Percentiles rank a stretch among this genome's conserved stretches.
Conservation (phyloP, 2,329 filamentous ascomycete genomes). For the Nannizziopsis barbatae region DNA sequence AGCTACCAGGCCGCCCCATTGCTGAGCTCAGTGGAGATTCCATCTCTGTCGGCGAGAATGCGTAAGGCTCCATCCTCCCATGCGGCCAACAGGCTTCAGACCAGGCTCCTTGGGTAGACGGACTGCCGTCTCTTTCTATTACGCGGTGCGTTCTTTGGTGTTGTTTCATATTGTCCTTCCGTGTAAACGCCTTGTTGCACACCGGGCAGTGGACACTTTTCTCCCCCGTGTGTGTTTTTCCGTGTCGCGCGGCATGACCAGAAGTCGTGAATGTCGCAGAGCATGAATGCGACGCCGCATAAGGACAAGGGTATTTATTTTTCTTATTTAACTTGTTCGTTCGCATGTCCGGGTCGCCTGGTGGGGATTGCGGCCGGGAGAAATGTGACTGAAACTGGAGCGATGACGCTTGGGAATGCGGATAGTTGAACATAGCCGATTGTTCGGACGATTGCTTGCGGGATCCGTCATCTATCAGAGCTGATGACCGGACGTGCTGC, state of each 20-base stretch:
- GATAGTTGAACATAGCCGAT: not conserved
- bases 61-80: not conserved
- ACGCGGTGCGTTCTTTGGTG: slow-evolving; percentile 50
- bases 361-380: slow-evolving; percentile 21
- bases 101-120: not conserved
- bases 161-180: slow-evolving; percentile 61
- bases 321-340: slow-evolving; percentile 34
- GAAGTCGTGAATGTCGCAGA: slow-evolving; percentile 55
- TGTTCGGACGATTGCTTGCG: not conserved
- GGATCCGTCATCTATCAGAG: not conserved
- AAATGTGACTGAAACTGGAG: slow-evolving; percentile 18
- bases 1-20: not conserved
- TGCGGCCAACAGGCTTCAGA: not conserved
- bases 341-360: slow-evolving; percentile 19
- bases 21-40: not conserved
- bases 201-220: slow-evolving; percentile 58
- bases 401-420: not conserved
- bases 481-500: not conserved
- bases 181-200: slow-evolving; percentile 57
- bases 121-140: slow-evolving; percentile 2
- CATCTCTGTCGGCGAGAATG: not conserved
- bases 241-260: slow-evolving; percentile 55
- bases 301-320: slow-evolving; percentile 56
- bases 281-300: slow-evolving; percentile 49
- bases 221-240: slow-evolving; percentile 58